Evolutionary conservation across 306 rosid species (phyloP).

Genomic region (Prunus mume): DNA sequence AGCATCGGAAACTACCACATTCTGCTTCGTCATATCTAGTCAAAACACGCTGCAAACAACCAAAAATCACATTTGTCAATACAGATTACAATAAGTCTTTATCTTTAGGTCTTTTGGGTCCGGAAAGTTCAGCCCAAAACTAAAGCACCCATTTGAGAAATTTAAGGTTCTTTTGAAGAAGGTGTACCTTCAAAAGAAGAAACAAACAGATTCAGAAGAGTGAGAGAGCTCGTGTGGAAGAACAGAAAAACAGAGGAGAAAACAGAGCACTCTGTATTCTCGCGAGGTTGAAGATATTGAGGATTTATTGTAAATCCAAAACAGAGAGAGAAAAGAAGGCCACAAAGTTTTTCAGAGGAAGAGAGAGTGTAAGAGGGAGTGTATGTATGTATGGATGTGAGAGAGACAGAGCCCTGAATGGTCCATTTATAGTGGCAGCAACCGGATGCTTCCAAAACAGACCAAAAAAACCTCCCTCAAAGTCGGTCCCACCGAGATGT

Average conservation of each 20-base stretch:
- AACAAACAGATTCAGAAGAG: background rate
- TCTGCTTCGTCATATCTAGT: constrained; percentile 67
- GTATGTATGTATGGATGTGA: constrained; percentile 32
- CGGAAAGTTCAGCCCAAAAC: background rate
- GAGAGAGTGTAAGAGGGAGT: constrained; percentile 12
- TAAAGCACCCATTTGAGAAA: background rate
- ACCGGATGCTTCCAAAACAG: constrained; percentile 31
- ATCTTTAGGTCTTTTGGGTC: background rate
- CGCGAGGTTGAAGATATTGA: constrained; percentile 5
- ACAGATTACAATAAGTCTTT: background rate
- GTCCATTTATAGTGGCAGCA: constrained; percentile 55
- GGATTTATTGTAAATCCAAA: background rate
- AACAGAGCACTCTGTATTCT: constrained; percentile 19
- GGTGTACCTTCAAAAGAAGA: constrained; percentile 7
- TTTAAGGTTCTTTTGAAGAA: background rate
- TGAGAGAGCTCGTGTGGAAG: background rate
- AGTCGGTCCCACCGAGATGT: constrained; percentile 34
- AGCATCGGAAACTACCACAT: constrained; percentile 48
- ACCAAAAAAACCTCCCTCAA: constrained; percentile 19
- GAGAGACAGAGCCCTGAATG: constrained; percentile 25
- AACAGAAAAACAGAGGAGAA: constrained; percentile 4
- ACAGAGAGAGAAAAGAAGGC: constrained; percentile 5
- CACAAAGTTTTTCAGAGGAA: background rate
- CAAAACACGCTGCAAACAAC: constrained; percentile 23
- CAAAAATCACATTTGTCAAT: constrained; percentile 8